Evolutionary conservation across 2,329 filamentous ascomycete genomes (phyloP), one percentile per base, ranked within the genome.

Genomic region (Aspergillus quadrilineatus): DNA sequence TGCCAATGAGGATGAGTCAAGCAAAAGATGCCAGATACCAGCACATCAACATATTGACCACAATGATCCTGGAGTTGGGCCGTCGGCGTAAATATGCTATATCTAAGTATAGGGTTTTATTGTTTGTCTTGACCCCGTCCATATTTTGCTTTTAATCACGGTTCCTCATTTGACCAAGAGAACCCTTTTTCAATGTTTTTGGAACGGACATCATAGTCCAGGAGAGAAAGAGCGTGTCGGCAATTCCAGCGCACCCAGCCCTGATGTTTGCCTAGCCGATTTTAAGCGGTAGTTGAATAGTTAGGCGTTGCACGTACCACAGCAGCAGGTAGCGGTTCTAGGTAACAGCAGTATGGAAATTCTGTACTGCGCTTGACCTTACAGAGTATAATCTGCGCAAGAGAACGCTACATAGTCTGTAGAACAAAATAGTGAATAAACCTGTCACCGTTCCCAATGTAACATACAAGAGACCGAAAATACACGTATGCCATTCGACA

Each of bases 21-120:
- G 37, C 17, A 61, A 55, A 32, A 61, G 61, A 46, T 42, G 58
- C 12, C 34, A 39, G 36, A 62, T 17, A 47, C 47, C 57, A n/a
- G 58, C 43, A 3, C 62, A 68, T 58, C 30, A 58, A 22, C 65
- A 67, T 57, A 61, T 60, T 29, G 66, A 68, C 50, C 44, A 62
- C 34, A 14, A 60, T 37, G 57, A 22, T 30, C 51, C 57, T n/a
- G 63, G 12, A 30, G 15, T 34, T 32, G 34, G 34, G 8, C 34
- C 47, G 9, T 15, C 32, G 9, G 34, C 22, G 12, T 50, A 39
- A 17, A 12, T 42, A 26, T 28, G 9, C 10, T n/a, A 2, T 41
- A 14, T 30, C 9, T 36, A n/a, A 22, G 1, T 28, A 28, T 8
- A 22, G n/a, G 5, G 2, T 6, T 42, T 22, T 17, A 42, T 17